Evolutionary conservation across 768 basidiomycete species (phyloP).

Genomic region (Russula sp.): DNA sequence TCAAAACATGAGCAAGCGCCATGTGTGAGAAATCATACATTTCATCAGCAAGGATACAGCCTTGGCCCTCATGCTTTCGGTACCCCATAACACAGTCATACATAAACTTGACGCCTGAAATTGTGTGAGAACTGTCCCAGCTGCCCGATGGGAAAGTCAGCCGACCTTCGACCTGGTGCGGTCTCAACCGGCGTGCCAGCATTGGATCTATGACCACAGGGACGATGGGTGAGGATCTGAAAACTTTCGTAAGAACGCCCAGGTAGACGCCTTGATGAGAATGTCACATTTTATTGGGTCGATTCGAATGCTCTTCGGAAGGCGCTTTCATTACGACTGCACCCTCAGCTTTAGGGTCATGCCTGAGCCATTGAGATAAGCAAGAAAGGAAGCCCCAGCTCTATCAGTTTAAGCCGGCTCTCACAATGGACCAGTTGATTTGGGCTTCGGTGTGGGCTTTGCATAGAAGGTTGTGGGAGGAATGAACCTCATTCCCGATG

Average conservation of each 20-base stretch:
- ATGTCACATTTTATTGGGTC: slow-evolving; percentile 65
- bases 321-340: slow-evolving; percentile 87
- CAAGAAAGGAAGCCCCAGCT: not conserved
- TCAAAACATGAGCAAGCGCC: not conserved
- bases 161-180: slow-evolving; percentile 84
- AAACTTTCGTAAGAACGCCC: not conserved
- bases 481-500: slow-evolving; percentile 36
- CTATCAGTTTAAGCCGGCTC: slow-evolving; percentile 26
- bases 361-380: slow-evolving; percentile 36
- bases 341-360: slow-evolving; percentile 68
- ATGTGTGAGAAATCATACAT: slow-evolving; percentile 46
- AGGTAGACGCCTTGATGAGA: not conserved
- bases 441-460: slow-evolving; percentile 31
- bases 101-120: slow-evolving; percentile 72
- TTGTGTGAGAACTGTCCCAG: not conserved
- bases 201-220: slow-evolving; percentile 89
- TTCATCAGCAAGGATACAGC: slow-evolving; percentile 95
- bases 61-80: slow-evolving; percentile 83
- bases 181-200: slow-evolving; percentile 66
- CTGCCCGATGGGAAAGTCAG: slow-evolving; percentile 4
- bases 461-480: slow-evolving; percentile 61
- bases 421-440: slow-evolving; percentile 40
- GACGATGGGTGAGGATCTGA: slow-evolving; percentile 57
- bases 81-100: slow-evolving; percentile 97
- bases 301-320: slow-evolving; percentile 54